A percentile compares a stretch with the other conserved stretches of the same genome.
These are phyloP conservation scores for Ceratonia siliqua DNA, from an alignment of 306 rosid genomes.

Conservation along the genomic window DNA sequence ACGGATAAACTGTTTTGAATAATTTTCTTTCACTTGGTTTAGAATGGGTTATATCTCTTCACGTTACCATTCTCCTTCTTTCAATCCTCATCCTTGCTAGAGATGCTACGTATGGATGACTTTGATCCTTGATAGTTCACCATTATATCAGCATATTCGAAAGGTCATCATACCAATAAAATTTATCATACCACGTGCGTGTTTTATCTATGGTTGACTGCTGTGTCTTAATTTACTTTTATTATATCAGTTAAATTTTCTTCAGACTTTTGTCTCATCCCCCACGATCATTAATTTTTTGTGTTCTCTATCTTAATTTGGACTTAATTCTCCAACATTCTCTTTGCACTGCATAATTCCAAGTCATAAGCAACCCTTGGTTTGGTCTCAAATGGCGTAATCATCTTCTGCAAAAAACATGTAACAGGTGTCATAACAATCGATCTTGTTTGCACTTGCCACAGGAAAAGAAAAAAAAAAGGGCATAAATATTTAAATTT, in stretches of 20 bases:
- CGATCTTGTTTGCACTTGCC: background rate
- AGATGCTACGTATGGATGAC: background rate
- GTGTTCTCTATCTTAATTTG: background rate
- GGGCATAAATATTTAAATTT: background rate
- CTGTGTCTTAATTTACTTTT: background rate
- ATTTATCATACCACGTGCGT: background rate
- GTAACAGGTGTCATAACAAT: background rate
- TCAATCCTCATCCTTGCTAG: background rate
- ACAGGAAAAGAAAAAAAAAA: background rate
- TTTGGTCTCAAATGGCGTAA: background rate
- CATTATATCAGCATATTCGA: background rate
- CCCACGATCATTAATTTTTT: background rate
- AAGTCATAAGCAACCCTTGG: too few relatives aligned
- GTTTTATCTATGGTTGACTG: background rate
- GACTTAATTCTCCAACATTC: background rate
- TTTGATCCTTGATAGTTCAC: constrained; percentile 4
- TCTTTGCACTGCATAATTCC: background rate
- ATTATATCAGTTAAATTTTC: background rate
- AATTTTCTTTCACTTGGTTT: background rate
- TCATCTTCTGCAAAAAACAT: background rate
- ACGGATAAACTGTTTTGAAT: background rate
- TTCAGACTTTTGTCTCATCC: background rate
- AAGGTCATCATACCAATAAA: background rate
- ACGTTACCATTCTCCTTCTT: background rate
- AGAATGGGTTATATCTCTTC: background rate